These are phyloP conservation scores for Globisporangium yorkense DNA, from an alignment of 352 stramenopile genomes.

Conservation along the genomic window DNA sequence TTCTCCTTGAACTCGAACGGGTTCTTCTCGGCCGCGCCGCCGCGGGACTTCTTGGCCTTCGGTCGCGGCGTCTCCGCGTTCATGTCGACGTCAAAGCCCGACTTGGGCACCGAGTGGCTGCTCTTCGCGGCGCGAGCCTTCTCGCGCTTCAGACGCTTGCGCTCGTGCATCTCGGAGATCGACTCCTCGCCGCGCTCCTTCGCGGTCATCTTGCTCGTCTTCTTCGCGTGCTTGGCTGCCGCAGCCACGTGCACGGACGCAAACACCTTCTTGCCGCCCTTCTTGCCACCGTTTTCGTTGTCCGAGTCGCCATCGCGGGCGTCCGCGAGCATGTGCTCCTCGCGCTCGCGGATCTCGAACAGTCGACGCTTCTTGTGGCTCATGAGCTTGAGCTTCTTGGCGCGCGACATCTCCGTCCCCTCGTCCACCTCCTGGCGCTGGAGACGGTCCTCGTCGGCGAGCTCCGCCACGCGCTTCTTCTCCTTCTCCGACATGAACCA, in stretches of 20 bases:
- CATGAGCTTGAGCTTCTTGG: conserved; percentile 80
- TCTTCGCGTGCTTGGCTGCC: conserved; percentile 79
- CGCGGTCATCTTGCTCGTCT: conserved; percentile 46
- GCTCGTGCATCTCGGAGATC: conserved; percentile 73
- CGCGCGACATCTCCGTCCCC: conserved; percentile 37
- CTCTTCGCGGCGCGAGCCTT: conserved; percentile 53
- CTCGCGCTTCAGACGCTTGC: conserved; percentile 74
- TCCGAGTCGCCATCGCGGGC: conserved; percentile 37
- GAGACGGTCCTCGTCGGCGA: conserved; percentile 60
- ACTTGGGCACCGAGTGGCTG: conserved; percentile 33
- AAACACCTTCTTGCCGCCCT: conserved; percentile 63
- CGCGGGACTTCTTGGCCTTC: conserved; percentile 30
- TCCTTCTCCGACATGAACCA: conserved; percentile 92
- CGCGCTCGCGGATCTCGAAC: conserved; percentile 80
- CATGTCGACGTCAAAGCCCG: conserved; percentile 77
- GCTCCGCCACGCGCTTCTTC: conserved; percentile 79
- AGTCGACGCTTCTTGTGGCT: conserved; percentile 84
- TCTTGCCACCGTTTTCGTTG: conserved; percentile 20
- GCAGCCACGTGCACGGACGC: conserved; percentile 73
- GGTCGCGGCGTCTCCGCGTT: conserved; percentile 20
- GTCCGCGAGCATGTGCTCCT: conserved; percentile 74
- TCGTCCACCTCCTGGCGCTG: conserved; percentile 25
- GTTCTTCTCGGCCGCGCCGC: conserved; percentile 42
- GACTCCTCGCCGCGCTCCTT: conserved; percentile 65
- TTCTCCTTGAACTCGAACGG: conserved; percentile 89